phyloP scores from a whole-genome alignment of 345 rosid genomes.

The Mallotus nudiflorus region DNA sequence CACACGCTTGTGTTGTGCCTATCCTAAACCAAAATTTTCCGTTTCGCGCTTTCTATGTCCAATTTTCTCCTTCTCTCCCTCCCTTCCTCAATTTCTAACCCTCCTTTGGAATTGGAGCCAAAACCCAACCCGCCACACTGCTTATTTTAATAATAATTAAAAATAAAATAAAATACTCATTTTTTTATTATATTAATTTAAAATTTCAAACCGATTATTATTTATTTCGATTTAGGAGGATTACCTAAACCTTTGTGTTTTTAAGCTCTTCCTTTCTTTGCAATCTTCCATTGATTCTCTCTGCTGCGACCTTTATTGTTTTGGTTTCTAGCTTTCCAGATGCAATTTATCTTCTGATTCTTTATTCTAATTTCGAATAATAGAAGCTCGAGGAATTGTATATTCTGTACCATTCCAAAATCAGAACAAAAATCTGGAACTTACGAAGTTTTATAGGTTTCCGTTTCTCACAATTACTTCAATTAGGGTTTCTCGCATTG shows the following conservation, averaged over 20 bases:
- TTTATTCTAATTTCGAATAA: too few species aligned
- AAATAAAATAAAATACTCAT: too few species aligned
- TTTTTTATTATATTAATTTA: too few species aligned
- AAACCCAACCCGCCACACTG: neutral
- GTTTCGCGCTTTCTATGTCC: slow-evolving; percentile 16
- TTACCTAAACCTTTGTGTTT: neutral
- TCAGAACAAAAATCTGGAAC: neutral
- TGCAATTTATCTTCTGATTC: neutral
- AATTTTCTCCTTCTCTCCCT: slow-evolving; percentile 6
- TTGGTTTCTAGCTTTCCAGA: neutral
- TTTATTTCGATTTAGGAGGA: too few species aligned
- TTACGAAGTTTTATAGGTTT: neutral
- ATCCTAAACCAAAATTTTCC: neutral
- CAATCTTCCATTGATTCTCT: neutral
- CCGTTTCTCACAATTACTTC: neutral
- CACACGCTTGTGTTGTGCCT: neutral
- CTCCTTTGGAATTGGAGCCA: slow-evolving; percentile 22
- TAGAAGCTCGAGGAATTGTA: too few species aligned
- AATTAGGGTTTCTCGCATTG: slow-evolving; percentile 15
- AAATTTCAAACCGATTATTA: too few species aligned
- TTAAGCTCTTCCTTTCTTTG: neutral
- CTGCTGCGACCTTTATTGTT: too few species aligned
- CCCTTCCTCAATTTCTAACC: neutral
- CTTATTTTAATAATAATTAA: neutral
- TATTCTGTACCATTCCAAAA: neutral